phyloP scores from a whole-genome alignment of 2,329 filamentous ascomycete genomes.

The Gyromitra esculenta region DNA sequence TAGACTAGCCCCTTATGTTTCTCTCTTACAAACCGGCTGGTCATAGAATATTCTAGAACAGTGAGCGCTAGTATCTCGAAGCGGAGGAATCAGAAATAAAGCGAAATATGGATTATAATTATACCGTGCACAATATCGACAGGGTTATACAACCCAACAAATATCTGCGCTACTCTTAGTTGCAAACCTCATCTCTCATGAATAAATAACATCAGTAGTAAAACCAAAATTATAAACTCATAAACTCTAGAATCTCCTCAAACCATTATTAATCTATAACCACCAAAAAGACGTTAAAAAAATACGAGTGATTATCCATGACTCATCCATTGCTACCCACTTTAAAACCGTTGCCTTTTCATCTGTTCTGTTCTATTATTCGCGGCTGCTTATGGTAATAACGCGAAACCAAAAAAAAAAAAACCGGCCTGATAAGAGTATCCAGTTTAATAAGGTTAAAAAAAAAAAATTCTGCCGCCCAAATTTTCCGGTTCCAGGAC shows the following conservation, averaged over 20 bases:
- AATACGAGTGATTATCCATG: constrained; percentile 11
- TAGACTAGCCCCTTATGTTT: background rate
- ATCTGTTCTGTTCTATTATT: constrained; percentile 31
- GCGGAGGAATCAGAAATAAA: no score
- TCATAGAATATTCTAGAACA: background rate
- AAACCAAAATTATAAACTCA: background rate
- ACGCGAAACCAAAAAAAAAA: background rate
- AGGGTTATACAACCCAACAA: background rate
- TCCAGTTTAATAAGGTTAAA: background rate
- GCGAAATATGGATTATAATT: no score
- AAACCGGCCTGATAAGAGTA: no score
- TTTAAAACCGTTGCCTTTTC: background rate
- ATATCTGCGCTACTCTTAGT: background rate
- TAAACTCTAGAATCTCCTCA: background rate
- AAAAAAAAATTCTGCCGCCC: constrained; percentile 16
- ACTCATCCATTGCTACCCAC: background rate
- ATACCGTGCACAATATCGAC: no score
- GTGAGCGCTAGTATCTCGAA: no score
- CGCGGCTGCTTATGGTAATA: constrained; percentile 7
- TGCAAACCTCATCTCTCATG: no score
- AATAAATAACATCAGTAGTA: background rate
- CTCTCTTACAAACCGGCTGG: background rate
- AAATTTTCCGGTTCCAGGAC: constrained; percentile 11
- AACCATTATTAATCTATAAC: background rate
- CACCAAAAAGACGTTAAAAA: background rate